phyloP scores from a whole-genome alignment of 495 filamentous ascomycete genomes.

The Penicillium taxi region DNA sequence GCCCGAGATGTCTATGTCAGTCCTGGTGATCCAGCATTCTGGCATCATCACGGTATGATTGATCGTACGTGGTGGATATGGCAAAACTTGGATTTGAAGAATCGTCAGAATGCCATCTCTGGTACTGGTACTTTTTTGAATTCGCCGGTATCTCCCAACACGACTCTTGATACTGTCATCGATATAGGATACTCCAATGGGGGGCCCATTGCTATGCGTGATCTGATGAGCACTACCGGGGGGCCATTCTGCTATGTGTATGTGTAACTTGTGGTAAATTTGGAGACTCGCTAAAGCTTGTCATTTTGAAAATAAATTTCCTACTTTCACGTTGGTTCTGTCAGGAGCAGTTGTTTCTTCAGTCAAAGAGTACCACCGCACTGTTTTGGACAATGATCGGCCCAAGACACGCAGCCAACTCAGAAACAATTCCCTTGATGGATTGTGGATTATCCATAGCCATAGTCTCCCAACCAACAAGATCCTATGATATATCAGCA shows the following conservation, averaged over 20 bases:
- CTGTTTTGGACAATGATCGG: slow-evolving; percentile 52
- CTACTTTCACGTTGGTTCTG: too few relatives aligned
- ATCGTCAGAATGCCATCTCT: slow-evolving; percentile 36
- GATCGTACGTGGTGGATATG: slow-evolving; percentile 65
- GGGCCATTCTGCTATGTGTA: slow-evolving; percentile 52
- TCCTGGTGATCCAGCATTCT: slow-evolving; percentile 60
- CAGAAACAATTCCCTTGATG: slow-evolving; percentile 61
- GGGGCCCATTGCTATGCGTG: slow-evolving; percentile 30
- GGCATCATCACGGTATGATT: slow-evolving; percentile 59
- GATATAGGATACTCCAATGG: slow-evolving; percentile 35
- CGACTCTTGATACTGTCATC: slow-evolving; percentile 37
- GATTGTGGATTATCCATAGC: slow-evolving; percentile 41
- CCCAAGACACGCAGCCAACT: slow-evolving; percentile 71
- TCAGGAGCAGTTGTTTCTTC: too few relatives aligned
- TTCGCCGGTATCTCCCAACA: slow-evolving; percentile 38
- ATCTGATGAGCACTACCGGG: slow-evolving; percentile 41
- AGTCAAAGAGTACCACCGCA: slow-evolving; percentile 39
- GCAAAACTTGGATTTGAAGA: slow-evolving; percentile 49
- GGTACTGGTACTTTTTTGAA: slow-evolving; percentile 53
- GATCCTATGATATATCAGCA: slow-evolving; percentile 35
- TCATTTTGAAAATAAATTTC: too few relatives aligned
- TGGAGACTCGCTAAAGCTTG: too few relatives aligned
- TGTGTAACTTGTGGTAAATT: too few relatives aligned
- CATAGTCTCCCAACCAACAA: slow-evolving; percentile 60
- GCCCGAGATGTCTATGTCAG: slow-evolving; percentile 36